A percentile compares a stretch with the other conserved stretches of the same genome.
Conservation (phyloP, 331 rosid genomes). For the Saraca asoca region DNA sequence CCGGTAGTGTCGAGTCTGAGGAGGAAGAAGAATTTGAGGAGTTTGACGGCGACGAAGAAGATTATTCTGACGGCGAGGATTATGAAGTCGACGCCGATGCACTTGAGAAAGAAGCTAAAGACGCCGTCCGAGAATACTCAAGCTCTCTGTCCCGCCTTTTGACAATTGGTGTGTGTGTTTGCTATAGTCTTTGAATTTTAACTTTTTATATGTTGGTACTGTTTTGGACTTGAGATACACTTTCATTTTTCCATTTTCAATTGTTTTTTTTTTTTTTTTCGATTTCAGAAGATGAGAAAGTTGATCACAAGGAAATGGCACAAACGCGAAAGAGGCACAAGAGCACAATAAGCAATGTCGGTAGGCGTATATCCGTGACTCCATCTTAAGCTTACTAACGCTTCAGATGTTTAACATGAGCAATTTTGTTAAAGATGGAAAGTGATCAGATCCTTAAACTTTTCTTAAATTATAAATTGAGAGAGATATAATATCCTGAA, state of each 20-base stretch:
- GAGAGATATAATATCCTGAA: background rate
- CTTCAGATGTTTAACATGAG: background rate
- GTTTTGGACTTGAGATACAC: no score
- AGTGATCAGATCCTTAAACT: background rate
- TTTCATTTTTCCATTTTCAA: background rate
- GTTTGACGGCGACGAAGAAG: conserved; percentile 21
- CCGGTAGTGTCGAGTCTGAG: conserved; percentile 7
- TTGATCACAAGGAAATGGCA: conserved; percentile 41
- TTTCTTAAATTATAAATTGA: background rate
- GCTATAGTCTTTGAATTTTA: background rate
- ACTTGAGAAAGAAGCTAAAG: conserved; percentile 76
- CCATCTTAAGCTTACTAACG: background rate
- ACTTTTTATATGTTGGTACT: background rate
- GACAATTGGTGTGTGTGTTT: conserved; percentile 48
- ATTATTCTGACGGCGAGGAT: conserved; percentile 38
- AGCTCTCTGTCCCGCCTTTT: conserved; percentile 54
- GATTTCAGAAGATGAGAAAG: conserved; percentile 65
- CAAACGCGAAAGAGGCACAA: conserved; percentile 53
- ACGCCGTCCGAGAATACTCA: conserved; percentile 60
- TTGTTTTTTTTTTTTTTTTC: conserved; percentile 36
- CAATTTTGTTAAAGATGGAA: conserved; percentile 16
- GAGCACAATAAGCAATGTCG: conserved; percentile 47
- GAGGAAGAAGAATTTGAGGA: conserved; percentile 40
- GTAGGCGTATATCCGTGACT: conserved; percentile 27
- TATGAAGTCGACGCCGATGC: conserved; percentile 47